Evolutionary conservation across 495 filamentous ascomycete species (phyloP).

Genomic region (Hypoxylon fragiforme): DNA sequence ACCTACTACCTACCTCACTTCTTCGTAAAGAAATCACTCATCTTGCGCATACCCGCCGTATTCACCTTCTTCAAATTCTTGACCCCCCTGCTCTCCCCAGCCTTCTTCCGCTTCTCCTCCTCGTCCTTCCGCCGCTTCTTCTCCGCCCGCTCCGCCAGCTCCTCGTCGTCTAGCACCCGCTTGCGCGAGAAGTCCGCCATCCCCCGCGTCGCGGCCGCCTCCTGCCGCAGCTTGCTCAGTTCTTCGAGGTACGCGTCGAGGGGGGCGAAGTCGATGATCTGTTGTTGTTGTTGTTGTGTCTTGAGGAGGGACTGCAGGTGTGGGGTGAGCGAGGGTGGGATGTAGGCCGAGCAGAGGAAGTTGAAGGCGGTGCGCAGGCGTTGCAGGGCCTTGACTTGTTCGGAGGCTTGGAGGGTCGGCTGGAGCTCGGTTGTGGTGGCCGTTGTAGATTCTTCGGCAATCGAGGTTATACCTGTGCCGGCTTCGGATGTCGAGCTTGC

Average conservation of each 20-base stretch:
- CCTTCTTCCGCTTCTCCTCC: conserved; percentile 66
- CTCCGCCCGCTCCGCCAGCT: conserved; percentile 73
- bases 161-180: conserved; percentile 69
- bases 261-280: conserved; percentile 63
- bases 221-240: conserved; percentile 64
- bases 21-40: conserved; percentile 93
- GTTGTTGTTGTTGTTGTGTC: conserved; percentile 24
- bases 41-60: conserved; percentile 90
- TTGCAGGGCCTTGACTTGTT: conserved; percentile 62
- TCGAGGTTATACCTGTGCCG: conserved; percentile 50
- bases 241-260: conserved; percentile 68
- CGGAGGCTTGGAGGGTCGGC: conserved; percentile 52
- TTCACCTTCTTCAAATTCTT: conserved; percentile 85
- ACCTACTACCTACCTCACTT: conserved; percentile 36
- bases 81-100: conserved; percentile 70
- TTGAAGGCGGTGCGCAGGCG: conserved; percentile 72
- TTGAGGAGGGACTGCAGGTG: conserved; percentile 54
- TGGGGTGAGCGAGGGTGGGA: conserved; percentile 56
- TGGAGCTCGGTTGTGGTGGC: conserved; percentile 36
- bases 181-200: conserved; percentile 77
- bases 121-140: conserved; percentile 72
- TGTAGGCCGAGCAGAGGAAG: conserved; percentile 76
- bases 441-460: conserved; percentile 27
- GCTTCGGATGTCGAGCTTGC: conserved; percentile 45
- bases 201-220: conserved; percentile 67